These are phyloP conservation scores for Pholiota molesta DNA, from an alignment of 768 basidiomycete species.

Conservation along the genomic window DNA sequence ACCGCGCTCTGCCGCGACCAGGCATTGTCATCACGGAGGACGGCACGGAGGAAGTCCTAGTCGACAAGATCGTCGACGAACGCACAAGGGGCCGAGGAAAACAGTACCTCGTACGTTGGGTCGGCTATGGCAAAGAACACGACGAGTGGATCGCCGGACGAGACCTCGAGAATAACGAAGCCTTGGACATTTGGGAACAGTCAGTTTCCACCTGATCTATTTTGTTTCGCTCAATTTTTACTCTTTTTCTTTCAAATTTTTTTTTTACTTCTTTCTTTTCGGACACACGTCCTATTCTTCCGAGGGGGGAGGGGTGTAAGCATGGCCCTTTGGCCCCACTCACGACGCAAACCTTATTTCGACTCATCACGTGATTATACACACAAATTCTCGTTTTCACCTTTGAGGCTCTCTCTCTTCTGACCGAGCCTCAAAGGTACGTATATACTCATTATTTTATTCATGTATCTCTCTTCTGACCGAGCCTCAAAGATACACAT, in stretches of 20 bases:
- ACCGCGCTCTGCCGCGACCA: background rate
- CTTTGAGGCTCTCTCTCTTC: too few species aligned
- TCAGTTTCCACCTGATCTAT: too few species aligned
- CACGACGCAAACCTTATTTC: background rate
- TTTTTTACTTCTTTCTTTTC: too few species aligned
- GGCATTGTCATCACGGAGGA: constrained; percentile 9
- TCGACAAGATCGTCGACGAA: constrained; percentile 33
- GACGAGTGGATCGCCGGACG: constrained; percentile 30
- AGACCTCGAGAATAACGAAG: constrained; percentile 25
- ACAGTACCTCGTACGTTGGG: constrained; percentile 35
- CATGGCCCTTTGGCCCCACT: background rate
- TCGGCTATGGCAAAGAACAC: constrained; percentile 30
- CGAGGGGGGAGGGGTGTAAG: background rate
- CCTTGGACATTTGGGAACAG: constrained; percentile 23
- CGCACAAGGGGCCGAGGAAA: constrained; percentile 24
- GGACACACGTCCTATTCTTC: background rate
- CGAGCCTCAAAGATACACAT: too few species aligned
- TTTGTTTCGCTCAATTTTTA: too few species aligned
- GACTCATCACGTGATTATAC: too few species aligned
- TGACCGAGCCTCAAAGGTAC: too few species aligned
- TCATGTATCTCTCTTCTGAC: too few species aligned
- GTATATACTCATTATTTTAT: too few species aligned
- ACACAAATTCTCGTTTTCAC: too few species aligned
- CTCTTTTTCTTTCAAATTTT: too few species aligned
- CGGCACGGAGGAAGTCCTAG: constrained; percentile 15